Conservation (phyloP, 1,284 basidiomycete species). For the Trametes hirsuta region DNA sequence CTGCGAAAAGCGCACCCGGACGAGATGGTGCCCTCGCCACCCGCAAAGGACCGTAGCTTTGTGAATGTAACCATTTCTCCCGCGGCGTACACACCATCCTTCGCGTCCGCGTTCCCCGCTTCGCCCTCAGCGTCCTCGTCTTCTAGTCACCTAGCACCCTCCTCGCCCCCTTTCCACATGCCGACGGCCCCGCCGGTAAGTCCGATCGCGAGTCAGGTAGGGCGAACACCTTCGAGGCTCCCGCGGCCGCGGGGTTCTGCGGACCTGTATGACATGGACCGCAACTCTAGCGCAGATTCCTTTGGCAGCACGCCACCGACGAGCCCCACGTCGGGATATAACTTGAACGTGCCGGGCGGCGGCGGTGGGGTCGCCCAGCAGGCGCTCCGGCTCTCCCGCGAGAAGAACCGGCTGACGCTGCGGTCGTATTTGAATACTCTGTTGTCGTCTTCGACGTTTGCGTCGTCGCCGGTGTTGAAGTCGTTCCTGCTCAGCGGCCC, state of each 20-base stretch:
- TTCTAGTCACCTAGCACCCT: constrained; percentile 1
- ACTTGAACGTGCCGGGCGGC: neutral
- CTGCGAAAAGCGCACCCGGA: constrained; percentile 85
- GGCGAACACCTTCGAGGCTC: constrained; percentile 7
- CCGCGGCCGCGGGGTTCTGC: constrained; percentile 16
- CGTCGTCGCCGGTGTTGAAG: constrained; percentile 83
- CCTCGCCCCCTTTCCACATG: constrained; percentile 7
- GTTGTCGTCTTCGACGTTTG: constrained; percentile 73
- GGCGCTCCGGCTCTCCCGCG: constrained; percentile 68
- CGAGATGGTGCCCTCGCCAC: constrained; percentile 77
- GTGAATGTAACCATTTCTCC: constrained; percentile 46
- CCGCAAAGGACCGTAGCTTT: constrained; percentile 84
- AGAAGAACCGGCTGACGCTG: constrained; percentile 95
- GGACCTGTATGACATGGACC: constrained; percentile 28
- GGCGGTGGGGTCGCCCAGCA: constrained; percentile 22
- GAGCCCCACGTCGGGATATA: constrained; percentile 22
- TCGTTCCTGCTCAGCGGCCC: constrained; percentile 87
- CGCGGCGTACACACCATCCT: constrained; percentile 28
- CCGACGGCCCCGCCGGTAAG: constrained; percentile 13
- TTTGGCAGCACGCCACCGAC: constrained; percentile 24
- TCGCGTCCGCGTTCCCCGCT: constrained; percentile 12
- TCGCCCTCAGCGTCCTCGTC: constrained; percentile 10
- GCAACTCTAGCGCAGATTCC: constrained; percentile 30
- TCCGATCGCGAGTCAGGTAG: constrained; percentile 10
- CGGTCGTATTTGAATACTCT: constrained; percentile 89